phyloP scores from a whole-genome alignment of 768 basidiomycete genomes.

The Termitomyces sp. region DNA sequence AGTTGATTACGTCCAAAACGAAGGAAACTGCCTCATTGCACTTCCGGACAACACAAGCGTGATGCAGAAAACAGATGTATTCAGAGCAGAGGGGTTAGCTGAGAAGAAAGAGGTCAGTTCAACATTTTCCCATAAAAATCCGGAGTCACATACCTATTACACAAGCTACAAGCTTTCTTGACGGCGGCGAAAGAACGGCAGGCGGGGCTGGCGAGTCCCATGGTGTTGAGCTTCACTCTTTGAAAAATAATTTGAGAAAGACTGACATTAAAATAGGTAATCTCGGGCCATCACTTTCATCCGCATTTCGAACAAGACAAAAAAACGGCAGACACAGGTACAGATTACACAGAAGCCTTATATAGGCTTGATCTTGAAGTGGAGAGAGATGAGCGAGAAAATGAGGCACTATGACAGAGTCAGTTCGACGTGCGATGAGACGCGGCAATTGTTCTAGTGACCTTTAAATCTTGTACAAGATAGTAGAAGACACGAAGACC shows the following conservation, averaged over 20 bases:
- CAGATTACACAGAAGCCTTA: conserved; percentile 29
- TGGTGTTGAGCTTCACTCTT: conserved; percentile 2
- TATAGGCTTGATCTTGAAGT: conserved; percentile 99
- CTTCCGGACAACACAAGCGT: neutral
- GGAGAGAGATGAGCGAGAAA: conserved; percentile 95
- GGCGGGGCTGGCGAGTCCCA: conserved; percentile 1
- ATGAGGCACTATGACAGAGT: conserved; percentile 73
- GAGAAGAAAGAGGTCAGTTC: neutral
- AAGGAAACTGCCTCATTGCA: neutral
- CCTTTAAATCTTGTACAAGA: conserved; percentile 96
- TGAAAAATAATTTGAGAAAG: neutral
- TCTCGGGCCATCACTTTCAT: neutral
- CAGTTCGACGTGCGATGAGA: neutral
- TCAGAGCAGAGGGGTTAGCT: neutral
- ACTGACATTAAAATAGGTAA: neutral
- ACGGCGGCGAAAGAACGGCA: conserved; percentile 14
- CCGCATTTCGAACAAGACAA: no score
- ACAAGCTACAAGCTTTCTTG: conserved; percentile 40
- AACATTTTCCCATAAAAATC: neutral
- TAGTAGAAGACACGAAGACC: conserved; percentile 98
- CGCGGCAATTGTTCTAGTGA: conserved; percentile 22
- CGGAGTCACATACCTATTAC: conserved; percentile 13
- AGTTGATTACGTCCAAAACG: neutral
- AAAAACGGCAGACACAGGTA: conserved; percentile 9
- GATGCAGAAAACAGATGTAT: neutral